Conservation (phyloP, 352 stramenopile genomes). For the Thraustotheca clavata region DNA sequence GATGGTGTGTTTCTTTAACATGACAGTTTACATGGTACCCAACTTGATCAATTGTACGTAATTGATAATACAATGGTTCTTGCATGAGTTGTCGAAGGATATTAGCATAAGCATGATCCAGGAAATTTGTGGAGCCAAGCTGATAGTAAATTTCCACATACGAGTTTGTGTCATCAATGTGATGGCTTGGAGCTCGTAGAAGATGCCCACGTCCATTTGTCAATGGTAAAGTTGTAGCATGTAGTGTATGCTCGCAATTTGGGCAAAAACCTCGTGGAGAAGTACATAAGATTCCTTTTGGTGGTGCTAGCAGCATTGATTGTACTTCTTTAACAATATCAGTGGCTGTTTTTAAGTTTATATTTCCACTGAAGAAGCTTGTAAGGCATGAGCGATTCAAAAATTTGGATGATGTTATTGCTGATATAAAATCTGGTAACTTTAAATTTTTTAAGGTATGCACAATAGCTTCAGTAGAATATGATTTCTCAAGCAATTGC, state of each 20-base stretch:
- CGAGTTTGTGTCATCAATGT: slow-evolving; percentile 1
- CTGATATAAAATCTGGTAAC: not conserved
- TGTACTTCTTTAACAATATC: not conserved
- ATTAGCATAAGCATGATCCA: slow-evolving; percentile 1
- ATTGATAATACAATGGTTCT: not conserved
- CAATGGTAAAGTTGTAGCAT: not conserved
- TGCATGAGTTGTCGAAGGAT: slow-evolving; percentile 12
- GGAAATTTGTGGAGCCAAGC: not conserved
- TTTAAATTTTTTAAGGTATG: not conserved
- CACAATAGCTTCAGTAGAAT: not conserved
- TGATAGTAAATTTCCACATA: slow-evolving; percentile 15
- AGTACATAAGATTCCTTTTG: no score
- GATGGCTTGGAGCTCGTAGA: not conserved
- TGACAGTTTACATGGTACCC: slow-evolving; percentile 7
- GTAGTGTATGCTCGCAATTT: not conserved
- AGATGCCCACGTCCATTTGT: not conserved
- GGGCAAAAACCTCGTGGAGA: not conserved
- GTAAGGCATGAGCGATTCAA: not conserved
- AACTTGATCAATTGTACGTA: slow-evolving; percentile 10
- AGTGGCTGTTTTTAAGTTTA: not conserved
- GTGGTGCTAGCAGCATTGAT: not conserved
- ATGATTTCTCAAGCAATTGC: not conserved
- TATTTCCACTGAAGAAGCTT: not conserved
- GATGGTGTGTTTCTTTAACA: not conserved
- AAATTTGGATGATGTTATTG: not conserved